These are phyloP conservation scores for Erythrobasidium yunnanense DNA, from an alignment of 768 basidiomycete species.

Conservation along the genomic window DNA sequence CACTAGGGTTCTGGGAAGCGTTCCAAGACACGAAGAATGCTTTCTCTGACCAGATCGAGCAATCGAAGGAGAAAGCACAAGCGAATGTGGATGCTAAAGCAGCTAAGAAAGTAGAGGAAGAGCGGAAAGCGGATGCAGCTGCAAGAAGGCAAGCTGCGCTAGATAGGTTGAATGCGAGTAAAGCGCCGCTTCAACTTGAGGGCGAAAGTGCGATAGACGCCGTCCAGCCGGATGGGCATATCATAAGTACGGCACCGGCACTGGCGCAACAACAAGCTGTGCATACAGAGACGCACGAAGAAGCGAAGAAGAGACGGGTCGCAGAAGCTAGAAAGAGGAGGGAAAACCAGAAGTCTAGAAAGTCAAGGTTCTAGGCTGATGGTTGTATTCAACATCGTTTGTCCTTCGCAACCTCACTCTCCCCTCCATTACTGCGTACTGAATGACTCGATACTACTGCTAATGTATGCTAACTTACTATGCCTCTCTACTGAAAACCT, in stretches of 20 bases:
- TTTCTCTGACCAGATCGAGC: conserved; percentile 14
- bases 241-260: background rate
- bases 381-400: no score
- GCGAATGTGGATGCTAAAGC: background rate
- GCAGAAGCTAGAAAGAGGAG: conserved; percentile 11
- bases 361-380: background rate
- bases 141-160: conserved; percentile 7
- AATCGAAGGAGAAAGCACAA: background rate
- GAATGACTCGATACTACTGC: background rate
- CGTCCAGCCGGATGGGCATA: background rate
- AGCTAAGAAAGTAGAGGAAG: background rate
- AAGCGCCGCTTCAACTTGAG: background rate
- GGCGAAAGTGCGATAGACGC: background rate
- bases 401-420: background rate
- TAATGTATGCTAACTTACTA: background rate
- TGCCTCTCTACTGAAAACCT: background rate
- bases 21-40: conserved; percentile 19
- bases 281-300: background rate
- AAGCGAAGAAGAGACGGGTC: background rate
- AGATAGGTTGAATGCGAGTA: background rate
- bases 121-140: background rate
- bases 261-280: background rate
- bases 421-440: background rate
- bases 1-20: background rate
- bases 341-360: conserved; percentile 2